Evolutionary conservation across 495 filamentous ascomycete species (phyloP), one percentile per base, ranked within the genome.

Genomic region (Cercophora scortea): DNA sequence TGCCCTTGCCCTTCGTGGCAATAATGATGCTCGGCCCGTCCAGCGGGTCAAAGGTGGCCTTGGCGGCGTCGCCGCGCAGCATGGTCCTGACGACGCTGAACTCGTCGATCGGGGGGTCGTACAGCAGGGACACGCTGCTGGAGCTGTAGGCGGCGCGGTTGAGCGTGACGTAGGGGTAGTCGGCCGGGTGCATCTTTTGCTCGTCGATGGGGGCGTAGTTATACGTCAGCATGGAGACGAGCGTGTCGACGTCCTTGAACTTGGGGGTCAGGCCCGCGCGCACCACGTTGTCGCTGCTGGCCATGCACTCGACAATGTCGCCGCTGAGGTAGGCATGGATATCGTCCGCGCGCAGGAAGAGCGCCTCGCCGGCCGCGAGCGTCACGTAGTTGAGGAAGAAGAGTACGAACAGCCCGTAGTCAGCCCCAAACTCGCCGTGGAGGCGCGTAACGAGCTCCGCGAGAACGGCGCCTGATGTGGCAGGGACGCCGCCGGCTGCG

Each of bases 231-330:
- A 96, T 95, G 54, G 77, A 74, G 36, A 91, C 87, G n/a, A 98
- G 78, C 3, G 89, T 96, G 44, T 83, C 76, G 43, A 96, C 89
- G 59, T 98, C 93, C 74, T 96, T 95, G 79, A 92, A 97, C 69
- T 98, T 98, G 9, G 93, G 93, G 0, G 93, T 98, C 65, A 98
- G 91, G 16, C 93, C 93, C 2, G 93, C 93, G 34, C 93, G 91
- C 17, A 98, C 91, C 7, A 98, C 93, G 56, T 98, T 98, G 73
- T 98, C 93, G 35, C 88, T 94, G 17, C 89, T 86, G 1, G 93
- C 93, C 93, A 98, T 98, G 76, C 93, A 97, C 71, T 98, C 93
- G 59, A 98, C 90, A 60, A 98, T 95, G 53, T 98, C 93, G 42
- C 93, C 93, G 19, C 85, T 90, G 34, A 98, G 77, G 67, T 98